Percentiles rank a stretch among this genome's conserved stretches.
phyloP scores from a whole-genome alignment of 192 early-diverging fungal genomes.

The Coemansia sp. region DNA sequence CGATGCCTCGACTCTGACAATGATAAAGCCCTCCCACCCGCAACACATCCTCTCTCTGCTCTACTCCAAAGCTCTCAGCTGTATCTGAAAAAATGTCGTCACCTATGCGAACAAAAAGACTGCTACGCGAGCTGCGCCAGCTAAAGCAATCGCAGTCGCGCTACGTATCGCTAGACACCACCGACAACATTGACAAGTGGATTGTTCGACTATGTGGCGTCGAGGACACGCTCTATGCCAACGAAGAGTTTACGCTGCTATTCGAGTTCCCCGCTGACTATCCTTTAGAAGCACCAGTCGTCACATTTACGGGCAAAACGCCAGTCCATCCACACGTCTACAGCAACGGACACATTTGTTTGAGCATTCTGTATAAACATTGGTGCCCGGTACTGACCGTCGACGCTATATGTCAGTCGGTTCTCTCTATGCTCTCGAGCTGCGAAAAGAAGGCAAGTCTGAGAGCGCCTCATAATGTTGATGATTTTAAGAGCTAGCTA shows the following conservation, averaged over 20 bases:
- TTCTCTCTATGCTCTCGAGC: slow-evolving; percentile 90
- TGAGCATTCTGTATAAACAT: slow-evolving; percentile 91
- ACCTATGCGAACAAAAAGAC: slow-evolving; percentile 32
- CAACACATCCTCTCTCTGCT: not conserved
- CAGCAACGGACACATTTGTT: slow-evolving; percentile 95
- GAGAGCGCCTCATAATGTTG: not conserved
- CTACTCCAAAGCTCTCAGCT: not conserved
- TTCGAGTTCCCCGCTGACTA: slow-evolving; percentile 74
- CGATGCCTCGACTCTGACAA: not conserved
- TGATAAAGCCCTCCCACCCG: not conserved
- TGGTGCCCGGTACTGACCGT: slow-evolving; percentile 95
- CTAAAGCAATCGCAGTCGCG: slow-evolving; percentile 22
- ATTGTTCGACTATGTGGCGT: slow-evolving; percentile 61
- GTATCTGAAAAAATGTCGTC: slow-evolving; percentile 6
- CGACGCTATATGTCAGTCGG: slow-evolving; percentile 80
- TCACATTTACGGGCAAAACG: slow-evolving; percentile 59
- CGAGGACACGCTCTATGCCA: slow-evolving; percentile 62
- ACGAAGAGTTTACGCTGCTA: slow-evolving; percentile 55
- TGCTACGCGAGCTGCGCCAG: slow-evolving; percentile 43
- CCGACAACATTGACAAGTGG: slow-evolving; percentile 62
- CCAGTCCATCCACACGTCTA: slow-evolving; percentile 81
- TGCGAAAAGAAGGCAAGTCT: slow-evolving; percentile 68
- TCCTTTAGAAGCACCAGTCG: slow-evolving; percentile 72
- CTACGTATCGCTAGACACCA: slow-evolving; percentile 21
- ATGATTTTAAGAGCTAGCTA: not conserved